Percentiles rank a stretch among this genome's conserved stretches.
Conservation (phyloP, 1,139 yeast genomes). For the Yamadazyma kanchanaburiensis region DNA sequence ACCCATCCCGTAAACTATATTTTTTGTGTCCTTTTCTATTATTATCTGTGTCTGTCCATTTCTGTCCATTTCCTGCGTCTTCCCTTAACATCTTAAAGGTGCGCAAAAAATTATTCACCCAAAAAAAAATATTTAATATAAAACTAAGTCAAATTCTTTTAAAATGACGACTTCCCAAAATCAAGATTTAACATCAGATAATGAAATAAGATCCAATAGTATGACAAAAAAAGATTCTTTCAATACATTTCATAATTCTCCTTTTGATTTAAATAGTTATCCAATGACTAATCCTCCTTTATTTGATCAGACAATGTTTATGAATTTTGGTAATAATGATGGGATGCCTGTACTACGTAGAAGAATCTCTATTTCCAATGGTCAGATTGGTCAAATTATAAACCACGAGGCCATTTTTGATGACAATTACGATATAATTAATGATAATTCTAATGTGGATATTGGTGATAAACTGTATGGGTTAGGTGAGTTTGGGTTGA, state of each 20-base stretch:
- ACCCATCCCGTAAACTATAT: too few species aligned
- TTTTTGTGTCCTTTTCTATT: too few species aligned
- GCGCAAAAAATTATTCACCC: too few species aligned
- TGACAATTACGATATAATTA: constrained; percentile 15
- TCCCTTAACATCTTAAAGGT: too few species aligned
- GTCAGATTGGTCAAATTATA: constrained; percentile 71
- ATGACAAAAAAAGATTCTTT: too few species aligned
- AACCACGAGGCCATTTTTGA: constrained; percentile 43
- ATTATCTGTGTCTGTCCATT: too few species aligned
- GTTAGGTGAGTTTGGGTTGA: neutral
- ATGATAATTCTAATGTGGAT: constrained; percentile 9
- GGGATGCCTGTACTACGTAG: constrained; percentile 52
- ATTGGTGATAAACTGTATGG: neutral
- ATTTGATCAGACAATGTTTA: constrained; percentile 51
- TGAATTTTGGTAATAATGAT: constrained; percentile 32
- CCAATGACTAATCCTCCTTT: constrained; percentile 68
- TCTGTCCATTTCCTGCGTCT: too few species aligned
- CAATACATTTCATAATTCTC: constrained; percentile 20
- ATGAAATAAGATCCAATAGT: too few species aligned
- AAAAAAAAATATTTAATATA: too few species aligned
- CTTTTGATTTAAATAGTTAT: constrained; percentile 44
- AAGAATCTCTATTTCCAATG: constrained; percentile 69
- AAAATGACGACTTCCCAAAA: too few species aligned
- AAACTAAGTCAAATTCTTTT: too few species aligned
- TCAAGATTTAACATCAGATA: too few species aligned